Conservation (phyloP, 257 asterid genomes). For the Ligustrum vulgare region DNA sequence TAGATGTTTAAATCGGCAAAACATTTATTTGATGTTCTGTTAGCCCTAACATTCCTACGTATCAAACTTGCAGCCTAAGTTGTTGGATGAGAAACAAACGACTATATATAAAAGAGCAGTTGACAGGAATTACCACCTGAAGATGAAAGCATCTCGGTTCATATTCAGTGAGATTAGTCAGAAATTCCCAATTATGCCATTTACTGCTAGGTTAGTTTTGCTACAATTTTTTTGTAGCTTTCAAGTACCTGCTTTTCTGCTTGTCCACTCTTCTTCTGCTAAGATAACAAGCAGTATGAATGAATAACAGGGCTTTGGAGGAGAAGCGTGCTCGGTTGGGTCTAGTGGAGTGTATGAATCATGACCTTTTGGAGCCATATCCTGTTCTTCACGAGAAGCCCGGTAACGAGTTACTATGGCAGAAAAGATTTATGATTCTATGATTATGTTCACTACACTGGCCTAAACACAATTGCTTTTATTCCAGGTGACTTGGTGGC, state of each 20-base stretch:
- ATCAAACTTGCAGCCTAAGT: slow-evolving; percentile 53
- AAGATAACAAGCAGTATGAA: slow-evolving; percentile 9
- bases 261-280: background rate
- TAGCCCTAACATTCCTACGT: background rate
- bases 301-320: slow-evolving; percentile 72
- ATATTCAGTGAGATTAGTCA: slow-evolving; percentile 87
- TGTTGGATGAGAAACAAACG: slow-evolving; percentile 91
- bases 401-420: slow-evolving; percentile 39
- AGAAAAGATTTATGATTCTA: background rate
- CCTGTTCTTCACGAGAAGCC: slow-evolving; percentile 93
- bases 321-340: slow-evolving; percentile 93
- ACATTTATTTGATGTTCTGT: background rate
- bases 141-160: slow-evolving; percentile 91
- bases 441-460: background rate
- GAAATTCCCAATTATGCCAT: slow-evolving; percentile 85
- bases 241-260: background rate
- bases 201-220: slow-evolving; percentile 58
- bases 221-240: background rate
- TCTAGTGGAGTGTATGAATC: slow-evolving; percentile 80
- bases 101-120: slow-evolving; percentile 90
- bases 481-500: slow-evolving; percentile 84
- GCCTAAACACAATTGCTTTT: slow-evolving; percentile 1
- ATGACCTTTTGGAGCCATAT: slow-evolving; percentile 89
- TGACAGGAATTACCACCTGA: slow-evolving; percentile 75
- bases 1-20: background rate